phyloP scores from a whole-genome alignment of 78 protist species.

The Carpediemonas membranifera region DNA sequence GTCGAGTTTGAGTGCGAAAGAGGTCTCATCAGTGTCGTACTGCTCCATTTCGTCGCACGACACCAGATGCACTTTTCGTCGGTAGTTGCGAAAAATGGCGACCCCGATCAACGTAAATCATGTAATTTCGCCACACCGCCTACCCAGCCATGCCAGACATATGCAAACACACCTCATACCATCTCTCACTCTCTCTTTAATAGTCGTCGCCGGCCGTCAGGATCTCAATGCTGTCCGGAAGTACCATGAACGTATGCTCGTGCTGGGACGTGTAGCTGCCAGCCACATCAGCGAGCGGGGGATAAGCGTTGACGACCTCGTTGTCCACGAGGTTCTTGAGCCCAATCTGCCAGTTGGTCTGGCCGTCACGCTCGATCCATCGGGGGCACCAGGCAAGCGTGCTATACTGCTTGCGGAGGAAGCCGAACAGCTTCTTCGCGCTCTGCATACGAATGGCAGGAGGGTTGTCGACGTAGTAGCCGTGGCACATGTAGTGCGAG shows the following conservation, averaged over 20 bases:
- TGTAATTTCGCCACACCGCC: too few relatives aligned
- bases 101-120: too few relatives aligned
- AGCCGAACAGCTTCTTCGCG: not conserved
- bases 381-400: not conserved
- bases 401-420: not conserved
- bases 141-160: too few relatives aligned
- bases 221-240: not conserved
- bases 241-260: constrained; percentile 10
- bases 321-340: not conserved
- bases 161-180: too few relatives aligned
- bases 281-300: constrained; percentile 13
- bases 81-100: too few relatives aligned
- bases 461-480: not conserved
- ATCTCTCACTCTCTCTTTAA: too few relatives aligned
- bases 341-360: not conserved
- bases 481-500: constrained; percentile 17
- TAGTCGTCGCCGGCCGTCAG: constrained; percentile 11
- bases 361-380: not conserved
- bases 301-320: constrained; percentile 9
- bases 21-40: too few relatives aligned
- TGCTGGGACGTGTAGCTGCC: constrained; percentile 10
- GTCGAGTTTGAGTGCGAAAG: too few relatives aligned
- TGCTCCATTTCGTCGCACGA: too few relatives aligned
- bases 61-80: too few relatives aligned
- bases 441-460: not conserved